Percentiles rank a stretch among this genome's conserved stretches.
These are phyloP conservation scores for Ochetophila trinervis DNA, from an alignment of 306 rosid genomes.

Conservation along the genomic window DNA sequence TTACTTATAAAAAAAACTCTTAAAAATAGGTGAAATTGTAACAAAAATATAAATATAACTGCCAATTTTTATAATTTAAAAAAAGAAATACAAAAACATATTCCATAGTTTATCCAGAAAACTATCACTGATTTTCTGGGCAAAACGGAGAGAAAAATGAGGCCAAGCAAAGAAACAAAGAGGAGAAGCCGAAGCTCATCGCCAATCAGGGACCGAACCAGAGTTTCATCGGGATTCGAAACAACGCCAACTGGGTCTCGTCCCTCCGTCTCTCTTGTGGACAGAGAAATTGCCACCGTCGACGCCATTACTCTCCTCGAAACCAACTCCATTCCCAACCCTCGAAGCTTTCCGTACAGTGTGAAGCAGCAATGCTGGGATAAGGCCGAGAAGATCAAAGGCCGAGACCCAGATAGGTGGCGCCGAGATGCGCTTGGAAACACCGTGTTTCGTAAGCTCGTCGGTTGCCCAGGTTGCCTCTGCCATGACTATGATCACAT, in stretches of 20 bases:
- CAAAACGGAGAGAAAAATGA: constrained; percentile 33
- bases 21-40: too few relatives aligned
- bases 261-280: constrained; percentile 36
- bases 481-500: constrained; percentile 93
- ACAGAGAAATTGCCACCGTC: constrained; percentile 26
- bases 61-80: too few relatives aligned
- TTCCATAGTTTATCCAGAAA: too few relatives aligned
- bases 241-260: constrained; percentile 18
- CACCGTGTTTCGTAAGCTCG: constrained; percentile 75
- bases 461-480: constrained; percentile 88
- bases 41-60: too few relatives aligned
- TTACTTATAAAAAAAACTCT: too few relatives aligned
- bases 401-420: constrained; percentile 93
- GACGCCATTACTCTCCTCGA: constrained; percentile 27
- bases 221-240: constrained; percentile 29
- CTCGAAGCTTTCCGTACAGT: constrained; percentile 65
- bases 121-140: neutral
- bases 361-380: constrained; percentile 90
- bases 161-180: constrained; percentile 35
- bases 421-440: constrained; percentile 84
- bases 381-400: constrained; percentile 76
- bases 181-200: constrained; percentile 49
- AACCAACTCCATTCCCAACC: constrained; percentile 35
- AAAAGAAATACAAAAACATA: too few relatives aligned
- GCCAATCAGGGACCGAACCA: constrained; percentile 52